Base-by-base conservation (phyloP, 2,329 filamentous ascomycete species). In the Penicillium hesseltinei region DNA sequence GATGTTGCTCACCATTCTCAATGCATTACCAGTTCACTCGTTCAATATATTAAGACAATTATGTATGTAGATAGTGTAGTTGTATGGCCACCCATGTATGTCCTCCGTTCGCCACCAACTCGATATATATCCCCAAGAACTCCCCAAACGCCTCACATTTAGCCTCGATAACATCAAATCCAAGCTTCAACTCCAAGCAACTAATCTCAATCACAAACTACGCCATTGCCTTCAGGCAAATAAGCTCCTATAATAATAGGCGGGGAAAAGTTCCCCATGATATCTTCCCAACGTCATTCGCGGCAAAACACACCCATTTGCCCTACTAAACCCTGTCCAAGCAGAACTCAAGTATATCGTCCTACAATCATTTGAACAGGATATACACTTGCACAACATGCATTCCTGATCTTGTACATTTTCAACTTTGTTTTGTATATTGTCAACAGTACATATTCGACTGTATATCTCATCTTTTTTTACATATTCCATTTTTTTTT, bases 261-360 rank as follows among this genome's bases (percentile, higher is more conserved):
- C 63, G 66, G 65, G 56, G 40, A 39, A 27, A 33, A 44, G 42
- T 64, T 64, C 66, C 64, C 43, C 46, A 59, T 66, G 64, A 65
- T 59, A 54, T 57, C 45, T 52, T 38, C 23, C 4, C 27, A 39
- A 66, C 66, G 65, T 68, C 66, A 66, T 60, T 29, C 35, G 39
- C 42, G 61, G 61, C 59, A 58, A 58, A 40, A 25, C 33, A 29
- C 48, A n/a, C 29, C 33, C 27, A 29, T 21, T 31, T 25, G 21
- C 31, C 21, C 31, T 36, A 45, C 27, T 45, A 47, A 47, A 35
- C 19, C 27, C 6, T 15, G 5, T 11, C 13, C 29, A n/a, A 23
- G 13, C 13, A 33, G 29, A 33, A 5, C 8, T 45, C 25, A 25
- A 21, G 43, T 31, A 31, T 21, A 25, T 33, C 25, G 44, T 33